Evolutionary conservation across 2,329 filamentous ascomycete species (phyloP).

Genomic region (Cadophora sp.): DNA sequence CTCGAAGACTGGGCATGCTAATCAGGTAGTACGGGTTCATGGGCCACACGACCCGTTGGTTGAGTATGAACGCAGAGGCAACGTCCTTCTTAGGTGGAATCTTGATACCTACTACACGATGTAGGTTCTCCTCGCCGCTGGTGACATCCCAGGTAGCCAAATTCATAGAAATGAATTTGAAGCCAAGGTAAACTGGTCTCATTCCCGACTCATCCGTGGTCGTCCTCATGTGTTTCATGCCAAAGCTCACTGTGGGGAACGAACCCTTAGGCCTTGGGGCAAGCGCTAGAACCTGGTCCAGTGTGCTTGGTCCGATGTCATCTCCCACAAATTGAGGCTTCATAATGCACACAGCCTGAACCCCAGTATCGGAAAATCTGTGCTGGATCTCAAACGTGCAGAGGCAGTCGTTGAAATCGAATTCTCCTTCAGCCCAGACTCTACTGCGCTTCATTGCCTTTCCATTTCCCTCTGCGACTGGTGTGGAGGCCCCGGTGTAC

Average conservation of each 20-base stretch:
- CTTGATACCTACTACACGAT: conserved; percentile 9
- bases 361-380: background rate
- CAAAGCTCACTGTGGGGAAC: background rate
- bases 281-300: background rate
- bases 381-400: background rate
- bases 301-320: background rate
- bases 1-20: background rate
- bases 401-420: background rate
- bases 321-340: background rate
- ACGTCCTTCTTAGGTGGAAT: conserved; percentile 13
- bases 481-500: background rate
- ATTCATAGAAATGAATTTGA: conserved; percentile 14
- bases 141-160: background rate
- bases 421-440: background rate
- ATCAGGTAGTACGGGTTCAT: background rate
- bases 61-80: conserved; percentile 6
- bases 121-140: background rate
- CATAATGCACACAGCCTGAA: background rate
- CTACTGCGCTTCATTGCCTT: background rate
- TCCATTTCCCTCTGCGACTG: background rate
- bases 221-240: background rate
- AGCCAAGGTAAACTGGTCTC: background rate
- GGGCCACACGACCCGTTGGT: background rate
- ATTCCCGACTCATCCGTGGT: background rate
- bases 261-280: background rate